Percentiles rank a stretch among this genome's conserved stretches.
phyloP scores from a whole-genome alignment of 352 stramenopile genomes.

The Pythium dissotocum region DNA sequence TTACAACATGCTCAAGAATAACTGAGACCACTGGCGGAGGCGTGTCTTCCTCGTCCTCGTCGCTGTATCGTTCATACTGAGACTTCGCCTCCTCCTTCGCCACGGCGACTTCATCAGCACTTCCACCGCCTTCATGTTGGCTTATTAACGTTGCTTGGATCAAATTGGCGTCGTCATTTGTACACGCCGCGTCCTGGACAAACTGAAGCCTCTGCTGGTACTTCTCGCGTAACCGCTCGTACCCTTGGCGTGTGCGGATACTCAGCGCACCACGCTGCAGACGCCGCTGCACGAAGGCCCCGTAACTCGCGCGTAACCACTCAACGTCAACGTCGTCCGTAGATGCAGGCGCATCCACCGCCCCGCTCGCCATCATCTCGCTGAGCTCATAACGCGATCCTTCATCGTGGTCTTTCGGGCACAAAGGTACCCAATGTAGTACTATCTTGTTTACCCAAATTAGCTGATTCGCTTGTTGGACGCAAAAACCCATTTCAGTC shows the following conservation, averaged over 20 bases:
- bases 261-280: conserved; percentile 18
- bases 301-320: conserved; percentile 23
- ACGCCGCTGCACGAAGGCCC: conserved; percentile 23
- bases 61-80: neutral
- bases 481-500: too few species aligned
- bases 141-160: neutral
- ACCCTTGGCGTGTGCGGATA: conserved; percentile 26
- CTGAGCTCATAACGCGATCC: neutral
- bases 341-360: neutral
- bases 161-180: neutral
- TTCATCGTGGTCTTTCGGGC: too few species aligned
- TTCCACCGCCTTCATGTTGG: neutral
- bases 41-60: conserved; percentile 5
- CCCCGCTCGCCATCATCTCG: neutral
- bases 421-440: too few species aligned
- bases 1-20: neutral
- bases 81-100: neutral
- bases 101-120: neutral
- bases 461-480: too few species aligned
- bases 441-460: too few species aligned
- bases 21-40: neutral
- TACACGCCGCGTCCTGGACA: conserved; percentile 13
- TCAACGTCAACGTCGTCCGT: conserved; percentile 1
- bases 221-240: conserved; percentile 28
- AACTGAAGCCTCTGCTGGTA: conserved; percentile 37